Evolutionary conservation across 768 basidiomycete genomes (phyloP), one percentile per base, ranked within the genome.

Genomic region (Paxillus rubicundulus): DNA sequence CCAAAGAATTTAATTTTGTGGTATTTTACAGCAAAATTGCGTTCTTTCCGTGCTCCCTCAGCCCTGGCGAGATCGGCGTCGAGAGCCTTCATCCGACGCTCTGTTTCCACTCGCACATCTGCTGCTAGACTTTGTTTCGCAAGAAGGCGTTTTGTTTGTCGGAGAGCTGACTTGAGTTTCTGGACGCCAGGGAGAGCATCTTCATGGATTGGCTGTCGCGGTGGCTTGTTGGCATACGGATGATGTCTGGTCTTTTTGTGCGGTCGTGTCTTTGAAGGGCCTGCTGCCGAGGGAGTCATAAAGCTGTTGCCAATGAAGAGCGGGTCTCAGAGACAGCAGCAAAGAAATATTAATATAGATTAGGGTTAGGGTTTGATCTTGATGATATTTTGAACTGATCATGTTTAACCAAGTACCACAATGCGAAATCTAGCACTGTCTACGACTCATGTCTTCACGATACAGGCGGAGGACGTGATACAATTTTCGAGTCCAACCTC

Each of bases 1-100:
- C 93, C 94, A 56, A 98, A 97, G 72, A 98, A 98, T 68, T 92
- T 95, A 61, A 94, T 74, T 74, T 85, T 92, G 61, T 94, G 93
- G 69, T 98, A 98, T 55, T 81, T 81, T 37, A 79, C 70, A 0
- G 90, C 89, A 60, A 90, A 75, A 39, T 84, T 73, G 42, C 87
- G 82, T 68, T 92, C 90, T 65, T 85, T 86, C 43, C 77, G 77
- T 33, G 78, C 76, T 20, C 67, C 61, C 69, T 89, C 84, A 0
- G 87, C 87, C 49, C 74, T 77, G 21, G 73, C 77, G 13, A 94
- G 76, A 59, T 93, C 92, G 7, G 72, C 78, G 65, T 95, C 84
- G 2, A 97, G 78, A 1, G 84, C 78, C 61, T 82, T 86, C 37
- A 90, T 64, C 52, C 89, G 77, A 43, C 95, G 80, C 69, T 96